A percentile compares a stretch with the other conserved stretches of the same genome.
Conservation (phyloP, 179 eudicot genomes). For the Beta lomatogona region DNA sequence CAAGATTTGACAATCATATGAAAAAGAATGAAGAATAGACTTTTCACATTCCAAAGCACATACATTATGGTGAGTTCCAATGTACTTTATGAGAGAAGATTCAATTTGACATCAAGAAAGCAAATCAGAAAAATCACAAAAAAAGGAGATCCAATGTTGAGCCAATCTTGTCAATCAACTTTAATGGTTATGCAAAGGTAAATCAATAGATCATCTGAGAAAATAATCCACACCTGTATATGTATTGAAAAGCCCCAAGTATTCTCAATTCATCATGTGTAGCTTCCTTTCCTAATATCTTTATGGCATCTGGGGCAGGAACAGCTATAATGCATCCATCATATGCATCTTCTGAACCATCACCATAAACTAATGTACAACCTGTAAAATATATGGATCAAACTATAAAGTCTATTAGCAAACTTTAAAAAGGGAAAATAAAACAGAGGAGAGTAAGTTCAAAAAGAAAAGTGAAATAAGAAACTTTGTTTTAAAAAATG, state of each 20-base stretch:
- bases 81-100: neutral
- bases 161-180: neutral
- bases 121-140: too few species aligned
- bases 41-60: too few species aligned
- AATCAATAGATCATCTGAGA: neutral
- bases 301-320: constrained; percentile 84
- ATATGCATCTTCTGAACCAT: constrained; percentile 57
- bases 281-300: constrained; percentile 69
- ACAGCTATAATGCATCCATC: constrained; percentile 72
- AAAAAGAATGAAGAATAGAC: neutral
- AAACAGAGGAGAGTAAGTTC: neutral
- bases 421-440: too few species aligned
- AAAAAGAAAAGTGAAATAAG: neutral
- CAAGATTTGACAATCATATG: too few species aligned
- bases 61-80: neutral
- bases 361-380: constrained; percentile 52
- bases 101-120: neutral
- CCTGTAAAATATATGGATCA: constrained; percentile 45
- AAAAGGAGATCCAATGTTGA: neutral
- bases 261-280: constrained; percentile 71
- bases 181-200: neutral
- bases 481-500: neutral
- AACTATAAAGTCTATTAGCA: neutral
- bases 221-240: constrained; percentile 53
- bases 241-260: constrained; percentile 88